Conservation (phyloP, 371 early-diverging fungal genomes). For the Rhizopus stolonifer region DNA sequence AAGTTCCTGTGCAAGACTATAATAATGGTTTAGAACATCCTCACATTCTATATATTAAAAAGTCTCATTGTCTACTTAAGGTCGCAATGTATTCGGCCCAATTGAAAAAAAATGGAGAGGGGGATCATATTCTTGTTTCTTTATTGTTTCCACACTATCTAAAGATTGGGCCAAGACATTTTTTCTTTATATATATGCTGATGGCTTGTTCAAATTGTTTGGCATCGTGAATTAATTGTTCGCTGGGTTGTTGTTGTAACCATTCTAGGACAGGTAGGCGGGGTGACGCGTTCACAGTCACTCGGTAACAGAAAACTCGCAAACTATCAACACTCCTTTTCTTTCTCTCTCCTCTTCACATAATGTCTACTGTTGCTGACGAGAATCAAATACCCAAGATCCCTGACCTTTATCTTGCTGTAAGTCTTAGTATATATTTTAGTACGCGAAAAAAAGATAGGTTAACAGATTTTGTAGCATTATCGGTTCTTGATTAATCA, state of each 20-base stretch:
- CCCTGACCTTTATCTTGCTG: slow-evolving; percentile 73
- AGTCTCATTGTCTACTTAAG: slow-evolving; percentile 42
- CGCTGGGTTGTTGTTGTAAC: slow-evolving; percentile 54
- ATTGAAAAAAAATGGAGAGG: no score
- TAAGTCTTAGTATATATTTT: slow-evolving; percentile 18
- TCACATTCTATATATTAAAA: background rate
- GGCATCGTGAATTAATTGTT: slow-evolving; percentile 49
- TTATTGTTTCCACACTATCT: slow-evolving; percentile 34
- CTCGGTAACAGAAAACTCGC: background rate
- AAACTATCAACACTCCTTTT: background rate
- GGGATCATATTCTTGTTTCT: slow-evolving; percentile 60
- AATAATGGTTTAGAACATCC: background rate
- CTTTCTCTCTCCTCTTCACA: slow-evolving; percentile 7
- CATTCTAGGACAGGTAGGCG: slow-evolving; percentile 14
- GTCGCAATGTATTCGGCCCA: slow-evolving; percentile 65
- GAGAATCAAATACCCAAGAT: slow-evolving; percentile 70
- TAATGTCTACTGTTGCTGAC: slow-evolving; percentile 25
- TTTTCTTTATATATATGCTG: slow-evolving; percentile 47
- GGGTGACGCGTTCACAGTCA: slow-evolving; percentile 30
- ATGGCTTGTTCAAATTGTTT: slow-evolving; percentile 54
- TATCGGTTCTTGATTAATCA: slow-evolving; percentile 69
- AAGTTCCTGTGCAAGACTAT: slow-evolving; percentile 76
- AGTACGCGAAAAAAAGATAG: background rate
- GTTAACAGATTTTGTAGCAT: no score
- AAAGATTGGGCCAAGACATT: slow-evolving; percentile 46